Conservation (phyloP, 2,329 filamentous ascomycete species). For the Phaeophleospora eucalypticola region DNA sequence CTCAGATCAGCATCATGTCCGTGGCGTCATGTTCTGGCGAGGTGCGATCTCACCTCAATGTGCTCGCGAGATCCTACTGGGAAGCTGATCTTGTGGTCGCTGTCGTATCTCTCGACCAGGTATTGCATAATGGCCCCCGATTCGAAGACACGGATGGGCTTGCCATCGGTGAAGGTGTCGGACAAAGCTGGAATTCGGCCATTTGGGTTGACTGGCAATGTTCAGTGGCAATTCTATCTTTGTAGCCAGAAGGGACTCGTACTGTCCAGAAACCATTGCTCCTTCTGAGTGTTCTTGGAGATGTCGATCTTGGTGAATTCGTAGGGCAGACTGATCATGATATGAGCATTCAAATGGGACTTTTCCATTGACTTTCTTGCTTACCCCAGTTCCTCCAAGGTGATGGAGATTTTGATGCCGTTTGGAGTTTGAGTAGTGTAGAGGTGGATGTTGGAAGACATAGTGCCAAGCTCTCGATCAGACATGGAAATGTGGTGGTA, state of each 20-base stretch:
- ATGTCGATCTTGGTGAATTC: conserved; percentile 70
- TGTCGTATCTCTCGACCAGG: conserved; percentile 58
- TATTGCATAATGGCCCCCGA: conserved; percentile 81
- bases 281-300: conserved; percentile 71
- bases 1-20: not conserved
- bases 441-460: conserved; percentile 60
- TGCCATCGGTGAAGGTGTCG: conserved; percentile 70
- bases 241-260: conserved; percentile 34
- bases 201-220: conserved; percentile 4
- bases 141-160: conserved; percentile 74
- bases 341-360: too few species aligned
- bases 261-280: conserved; percentile 83
- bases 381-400: conserved; percentile 73
- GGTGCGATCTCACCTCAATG: conserved; percentile 47
- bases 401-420: conserved; percentile 83
- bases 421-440: conserved; percentile 84
- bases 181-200: conserved; percentile 81
- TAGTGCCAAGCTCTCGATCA: not conserved
- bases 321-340: conserved; percentile 62
- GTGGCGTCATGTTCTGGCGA: not conserved
- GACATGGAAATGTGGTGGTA: too few species aligned
- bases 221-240: not conserved
- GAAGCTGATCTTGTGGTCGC: conserved; percentile 70
- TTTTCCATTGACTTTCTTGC: not conserved
- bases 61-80: conserved; percentile 67